These are phyloP conservation scores for Pelargonium fulgidum DNA, from an alignment of 441 rosid genomes.

Conservation along the genomic window DNA sequence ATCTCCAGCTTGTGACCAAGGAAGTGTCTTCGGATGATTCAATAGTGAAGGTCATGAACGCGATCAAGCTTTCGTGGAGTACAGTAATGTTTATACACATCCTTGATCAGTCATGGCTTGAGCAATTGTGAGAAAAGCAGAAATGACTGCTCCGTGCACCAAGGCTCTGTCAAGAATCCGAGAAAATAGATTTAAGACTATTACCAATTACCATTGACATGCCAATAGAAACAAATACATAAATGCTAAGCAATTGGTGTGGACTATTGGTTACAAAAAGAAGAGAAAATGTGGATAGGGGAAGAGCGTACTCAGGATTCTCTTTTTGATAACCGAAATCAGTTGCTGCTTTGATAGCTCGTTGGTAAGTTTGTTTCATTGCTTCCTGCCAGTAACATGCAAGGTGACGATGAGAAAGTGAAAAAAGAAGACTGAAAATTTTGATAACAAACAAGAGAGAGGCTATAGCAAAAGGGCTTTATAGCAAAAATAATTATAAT, in stretches of 20 bases:
- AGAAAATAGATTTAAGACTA: neutral
- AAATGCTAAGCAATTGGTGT: no score
- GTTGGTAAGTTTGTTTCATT: conserved; percentile 84
- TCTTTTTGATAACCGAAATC: conserved; percentile 95
- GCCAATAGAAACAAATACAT: no score
- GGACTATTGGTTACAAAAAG: neutral
- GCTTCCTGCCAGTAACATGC: conserved; percentile 65
- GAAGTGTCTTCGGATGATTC: no score
- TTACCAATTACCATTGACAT: neutral
- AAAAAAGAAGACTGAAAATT: neutral
- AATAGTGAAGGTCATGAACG: no score
- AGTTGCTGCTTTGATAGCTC: conserved; percentile 83
- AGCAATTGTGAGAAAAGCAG: conserved; percentile 85
- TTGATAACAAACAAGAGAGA: no score
- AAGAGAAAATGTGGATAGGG: conserved; percentile 2
- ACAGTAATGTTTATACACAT: conserved; percentile 46
- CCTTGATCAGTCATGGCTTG: conserved; percentile 99
- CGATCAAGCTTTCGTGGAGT: neutral
- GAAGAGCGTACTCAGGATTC: conserved; percentile 77
- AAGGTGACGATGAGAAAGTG: conserved; percentile 14
- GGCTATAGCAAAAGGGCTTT: no score
- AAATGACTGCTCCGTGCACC: conserved; percentile 80
- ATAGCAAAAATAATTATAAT: no score
- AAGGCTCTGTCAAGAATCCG: conserved; percentile 49
- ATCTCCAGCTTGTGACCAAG: neutral